phyloP scores from a whole-genome alignment of 352 stramenopile genomes.

The Phytopythium oedochilum region DNA sequence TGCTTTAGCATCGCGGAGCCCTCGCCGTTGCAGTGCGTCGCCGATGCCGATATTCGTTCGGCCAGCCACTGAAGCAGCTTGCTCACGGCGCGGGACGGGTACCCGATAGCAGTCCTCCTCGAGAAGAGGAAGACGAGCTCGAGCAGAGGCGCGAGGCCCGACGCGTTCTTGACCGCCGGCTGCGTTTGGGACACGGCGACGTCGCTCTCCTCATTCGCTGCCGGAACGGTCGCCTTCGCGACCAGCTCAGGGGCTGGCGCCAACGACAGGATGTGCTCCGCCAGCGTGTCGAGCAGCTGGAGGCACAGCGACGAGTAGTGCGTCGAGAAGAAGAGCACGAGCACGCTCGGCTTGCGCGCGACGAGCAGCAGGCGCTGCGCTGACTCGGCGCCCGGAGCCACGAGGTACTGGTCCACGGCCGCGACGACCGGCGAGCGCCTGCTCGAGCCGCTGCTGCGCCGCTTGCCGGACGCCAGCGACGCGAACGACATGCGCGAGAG shows the following conservation, averaged over 20 bases:
- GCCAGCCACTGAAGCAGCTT: conserved; percentile 70
- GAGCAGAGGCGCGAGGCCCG: conserved; percentile 30
- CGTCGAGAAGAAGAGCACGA: conserved; percentile 37
- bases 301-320: conserved; percentile 41
- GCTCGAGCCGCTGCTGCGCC: conserved; percentile 11
- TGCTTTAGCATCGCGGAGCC: conserved; percentile 38
- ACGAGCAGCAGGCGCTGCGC: conserved; percentile 37
- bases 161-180: conserved; percentile 4
- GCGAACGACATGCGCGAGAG: conserved; percentile 31
- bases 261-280: conserved; percentile 40
- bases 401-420: conserved; percentile 36
- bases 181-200: conserved; percentile 2
- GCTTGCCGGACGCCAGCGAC: conserved; percentile 17
- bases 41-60: conserved; percentile 31
- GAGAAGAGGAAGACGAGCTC: conserved; percentile 59
- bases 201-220: conserved; percentile 1
- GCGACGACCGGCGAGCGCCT: conserved; percentile 24
- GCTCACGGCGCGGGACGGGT: conserved; percentile 62
- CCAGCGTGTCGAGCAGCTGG: conserved; percentile 53
- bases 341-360: conserved; percentile 30
- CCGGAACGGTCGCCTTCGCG: background rate
- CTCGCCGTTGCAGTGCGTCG: conserved; percentile 41
- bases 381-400: conserved; percentile 19
- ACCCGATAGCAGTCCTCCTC: conserved; percentile 49
- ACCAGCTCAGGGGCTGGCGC: background rate